phyloP scores from a whole-genome alignment of 768 basidiomycete genomes.

The Suillus bovinus region DNA sequence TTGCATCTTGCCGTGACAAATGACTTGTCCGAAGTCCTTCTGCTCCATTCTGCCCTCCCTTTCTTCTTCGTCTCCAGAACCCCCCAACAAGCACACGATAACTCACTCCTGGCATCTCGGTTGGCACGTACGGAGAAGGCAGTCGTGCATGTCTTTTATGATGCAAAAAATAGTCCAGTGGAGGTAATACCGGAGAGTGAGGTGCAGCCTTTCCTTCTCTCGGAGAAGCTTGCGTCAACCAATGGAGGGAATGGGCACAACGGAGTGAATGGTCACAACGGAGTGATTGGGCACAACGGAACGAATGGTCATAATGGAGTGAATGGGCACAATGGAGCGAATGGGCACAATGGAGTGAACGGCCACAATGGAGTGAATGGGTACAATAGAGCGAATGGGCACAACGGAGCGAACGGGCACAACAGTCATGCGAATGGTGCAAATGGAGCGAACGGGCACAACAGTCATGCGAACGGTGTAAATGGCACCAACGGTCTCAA shows the following conservation, averaged over 20 bases:
- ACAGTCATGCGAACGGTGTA: neutral
- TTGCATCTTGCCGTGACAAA: conserved; percentile 66
- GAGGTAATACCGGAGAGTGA: conserved; percentile 59
- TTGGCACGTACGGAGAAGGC: conserved; percentile 73
- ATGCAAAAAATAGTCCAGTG: conserved; percentile 38
- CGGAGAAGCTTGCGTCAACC: conserved; percentile 35
- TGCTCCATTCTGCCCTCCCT: conserved; percentile 77
- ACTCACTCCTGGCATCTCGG: conserved; percentile 83
- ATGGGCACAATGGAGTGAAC: neutral
- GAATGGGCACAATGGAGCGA: neutral
- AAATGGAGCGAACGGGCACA: neutral
- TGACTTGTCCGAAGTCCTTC: conserved; percentile 73
- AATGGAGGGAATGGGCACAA: conserved; percentile 14
- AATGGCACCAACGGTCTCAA: conserved; percentile 16
- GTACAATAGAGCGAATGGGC: conserved; percentile 14
- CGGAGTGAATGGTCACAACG: neutral
- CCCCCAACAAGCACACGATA: conserved; percentile 83
- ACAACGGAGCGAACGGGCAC: conserved; percentile 14
- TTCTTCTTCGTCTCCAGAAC: conserved; percentile 80
- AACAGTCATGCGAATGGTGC: no score
- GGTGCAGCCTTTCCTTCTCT: conserved; percentile 60
- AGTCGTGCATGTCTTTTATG: conserved; percentile 85
- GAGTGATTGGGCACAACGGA: no score
- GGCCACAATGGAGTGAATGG: conserved; percentile 15
- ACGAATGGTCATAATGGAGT: no score